Base-by-base conservation (phyloP, 306 rosid species). In the Lagenaria siceraria region DNA sequence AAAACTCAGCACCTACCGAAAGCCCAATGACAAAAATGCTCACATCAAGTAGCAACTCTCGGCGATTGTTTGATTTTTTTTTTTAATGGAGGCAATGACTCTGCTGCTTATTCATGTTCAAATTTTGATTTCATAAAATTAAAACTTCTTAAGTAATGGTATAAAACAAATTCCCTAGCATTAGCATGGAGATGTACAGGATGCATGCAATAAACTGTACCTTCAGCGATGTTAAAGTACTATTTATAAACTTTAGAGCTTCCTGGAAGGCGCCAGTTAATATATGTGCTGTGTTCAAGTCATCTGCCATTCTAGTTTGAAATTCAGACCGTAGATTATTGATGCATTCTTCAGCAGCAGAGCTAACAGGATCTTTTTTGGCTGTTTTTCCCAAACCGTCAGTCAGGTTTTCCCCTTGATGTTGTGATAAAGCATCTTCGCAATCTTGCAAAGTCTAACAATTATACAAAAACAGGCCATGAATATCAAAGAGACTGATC, bases 221-320 rank as follows among this genome's bases (percentile, higher is more conserved):
- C 97, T 95, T 95, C 43, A 90, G 88, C 81, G 63, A 63, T 80
- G 84, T 89, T 87, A 89, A 82, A 74, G 91, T 84, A 83, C 85
- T 78, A 81, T 96, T 96, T 25, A 90, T 81, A 54, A 83, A 87
- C 84, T 91, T 92, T 78, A 96, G 85, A 70, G 90, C 96, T 38
- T 96, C 97, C 88, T 84, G 98, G 78, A 92, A 86, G 64, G 96
- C 89, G 38, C 93, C 92, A 3, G 97, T 92, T 85, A 96, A 77
- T 79, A 92, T 82, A 29, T 82, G 92, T 9, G 96, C 92, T n/a
- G 99, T 90, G 87, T 87, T 96, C 88, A 96, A 82, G 84, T 95
- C 97, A 70, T 96, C 99, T 36, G 90, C 86, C 98, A 96, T 90
- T 87, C 90, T 96, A 58, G 89, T 78, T 79, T 85, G 89, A 74